Conservation (phyloP, 2,329 filamentous ascomycete species). For the Fusarium haematococcum region DNA sequence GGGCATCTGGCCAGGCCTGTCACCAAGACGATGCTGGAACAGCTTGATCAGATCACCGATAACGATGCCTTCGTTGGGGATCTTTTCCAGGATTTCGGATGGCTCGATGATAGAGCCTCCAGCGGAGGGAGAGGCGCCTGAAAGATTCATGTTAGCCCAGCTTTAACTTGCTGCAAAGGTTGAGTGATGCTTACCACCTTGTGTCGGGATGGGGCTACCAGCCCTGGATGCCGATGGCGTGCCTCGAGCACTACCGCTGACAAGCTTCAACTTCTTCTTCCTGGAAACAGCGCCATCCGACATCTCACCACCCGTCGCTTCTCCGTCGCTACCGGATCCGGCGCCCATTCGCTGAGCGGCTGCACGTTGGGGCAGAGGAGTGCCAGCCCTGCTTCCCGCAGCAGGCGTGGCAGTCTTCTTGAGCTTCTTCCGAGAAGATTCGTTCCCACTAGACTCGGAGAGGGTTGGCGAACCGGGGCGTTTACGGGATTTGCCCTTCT, state of each 20-base stretch:
- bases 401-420: slow-evolving; percentile 70
- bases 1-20: slow-evolving; percentile 62
- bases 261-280: slow-evolving; percentile 68
- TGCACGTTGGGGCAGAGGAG: slow-evolving; percentile 60
- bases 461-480: slow-evolving; percentile 86
- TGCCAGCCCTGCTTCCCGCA: slow-evolving; percentile 65
- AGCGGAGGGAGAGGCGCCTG: slow-evolving; percentile 53
- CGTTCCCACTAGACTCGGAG: slow-evolving; percentile 92
- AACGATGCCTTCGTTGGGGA: slow-evolving; percentile 66
- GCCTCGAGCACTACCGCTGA: slow-evolving; percentile 58
- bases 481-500: slow-evolving; percentile 77
- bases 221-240: slow-evolving; percentile 71
- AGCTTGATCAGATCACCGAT: slow-evolving; percentile 65
- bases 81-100: slow-evolving; percentile 65
- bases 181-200: slow-evolving; percentile 51
- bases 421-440: slow-evolving; percentile 83
- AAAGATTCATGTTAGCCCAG: slow-evolving; percentile 17
- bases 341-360: slow-evolving; percentile 59
- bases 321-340: slow-evolving; percentile 77
- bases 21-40: slow-evolving; percentile 66
- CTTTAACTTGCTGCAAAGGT: background rate
- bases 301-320: slow-evolving; percentile 76
- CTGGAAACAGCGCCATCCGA: slow-evolving; percentile 65
- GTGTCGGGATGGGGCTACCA: slow-evolving; percentile 66
- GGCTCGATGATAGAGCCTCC: slow-evolving; percentile 55